Base-by-base conservation (phyloP, 202 grass and related monocot genomes). In the Elaeis oleifera region DNA sequence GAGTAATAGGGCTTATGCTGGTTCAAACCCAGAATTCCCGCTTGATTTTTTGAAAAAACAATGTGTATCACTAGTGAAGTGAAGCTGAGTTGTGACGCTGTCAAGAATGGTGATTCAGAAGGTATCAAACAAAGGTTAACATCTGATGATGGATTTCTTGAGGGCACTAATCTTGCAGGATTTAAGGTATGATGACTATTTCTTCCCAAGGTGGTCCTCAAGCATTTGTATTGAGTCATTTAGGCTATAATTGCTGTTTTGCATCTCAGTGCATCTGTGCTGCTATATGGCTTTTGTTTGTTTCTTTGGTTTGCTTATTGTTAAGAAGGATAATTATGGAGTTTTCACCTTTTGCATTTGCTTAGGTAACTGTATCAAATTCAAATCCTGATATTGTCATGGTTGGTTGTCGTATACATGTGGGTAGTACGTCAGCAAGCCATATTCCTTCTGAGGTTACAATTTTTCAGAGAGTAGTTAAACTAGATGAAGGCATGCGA, bases 1-100 rank as follows among this genome's bases (percentile, higher is more conserved):
- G 27, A 85, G 53, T 39, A 85, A 49, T 67, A 91, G 71, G 78
- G 82, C 81, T 70, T 97, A 89, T 51, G 54, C 74, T 72, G 72
- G 81, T 74, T 71, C 69, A 48, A 97, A 84, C 64, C 79, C 84
- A 44, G 92, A 97, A 64, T 97, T 97, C 78, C 77, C 84, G 28
- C 84, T 97, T 53, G 92, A 97, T 71, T 97, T 89, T 97, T 91
- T 74, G 92, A 97, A 74, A 97, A 89, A 78, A 84, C 87, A 17
- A 74, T 63, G 57, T 91, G 82, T 73, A 89, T 97, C 69, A 91
- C 92, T 49, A 67, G 62, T 69, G 92, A 91, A 60, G 82, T 89
- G 54, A 97, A 89, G 68, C 78, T 91, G 53, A 91, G 70, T 58
- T 85, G 88, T 67, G 88, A 91, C 67, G 79, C 84, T 51, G 83